Conservation (phyloP, 768 basidiomycete genomes). For the Tylopilus intermedius region DNA sequence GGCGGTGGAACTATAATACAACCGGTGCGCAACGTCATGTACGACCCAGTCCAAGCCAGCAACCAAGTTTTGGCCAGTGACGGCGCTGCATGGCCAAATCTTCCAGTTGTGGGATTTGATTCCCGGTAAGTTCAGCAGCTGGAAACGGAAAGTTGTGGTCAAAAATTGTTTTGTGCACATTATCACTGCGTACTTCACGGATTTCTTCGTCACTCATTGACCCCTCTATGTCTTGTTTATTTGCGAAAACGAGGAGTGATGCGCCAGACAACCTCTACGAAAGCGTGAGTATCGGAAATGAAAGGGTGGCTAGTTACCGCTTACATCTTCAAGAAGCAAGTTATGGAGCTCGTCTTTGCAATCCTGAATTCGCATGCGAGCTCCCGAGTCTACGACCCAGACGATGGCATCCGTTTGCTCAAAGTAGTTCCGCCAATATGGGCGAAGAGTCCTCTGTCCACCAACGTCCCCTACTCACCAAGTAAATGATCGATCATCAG, state of each 20-base stretch:
- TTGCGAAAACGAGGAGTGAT: slow-evolving; percentile 91
- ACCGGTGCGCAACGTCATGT: slow-evolving; percentile 75
- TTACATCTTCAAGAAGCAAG: slow-evolving; percentile 88
- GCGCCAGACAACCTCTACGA: slow-evolving; percentile 88
- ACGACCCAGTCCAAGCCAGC: slow-evolving; percentile 91
- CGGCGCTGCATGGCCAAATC: slow-evolving; percentile 88
- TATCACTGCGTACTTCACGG: slow-evolving; percentile 54
- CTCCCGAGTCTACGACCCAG: slow-evolving; percentile 97
- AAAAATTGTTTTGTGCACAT: background rate
- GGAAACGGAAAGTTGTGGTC: slow-evolving; percentile 8
- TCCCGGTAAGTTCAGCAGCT: slow-evolving; percentile 76
- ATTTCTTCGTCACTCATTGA: slow-evolving; percentile 83
- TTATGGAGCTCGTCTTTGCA: slow-evolving; percentile 84
- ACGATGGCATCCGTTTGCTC: slow-evolving; percentile 97
- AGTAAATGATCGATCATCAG: slow-evolving; percentile 68
- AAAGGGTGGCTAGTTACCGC: slow-evolving; percentile 21
- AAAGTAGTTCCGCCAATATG: slow-evolving; percentile 99
- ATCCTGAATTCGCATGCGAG: slow-evolving; percentile 84
- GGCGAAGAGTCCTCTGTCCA: slow-evolving; percentile 90
- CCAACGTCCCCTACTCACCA: slow-evolving; percentile 92
- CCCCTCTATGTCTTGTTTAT: slow-evolving; percentile 93
- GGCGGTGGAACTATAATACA: slow-evolving; percentile 69
- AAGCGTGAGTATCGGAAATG: slow-evolving; percentile 18
- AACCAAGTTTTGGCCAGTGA: slow-evolving; percentile 81
- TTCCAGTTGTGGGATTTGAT: slow-evolving; percentile 90